Evolutionary conservation across 768 basidiomycete genomes (phyloP), one percentile per base, ranked within the genome.

Genomic region (Tylopilus rubrobrunneus): DNA sequence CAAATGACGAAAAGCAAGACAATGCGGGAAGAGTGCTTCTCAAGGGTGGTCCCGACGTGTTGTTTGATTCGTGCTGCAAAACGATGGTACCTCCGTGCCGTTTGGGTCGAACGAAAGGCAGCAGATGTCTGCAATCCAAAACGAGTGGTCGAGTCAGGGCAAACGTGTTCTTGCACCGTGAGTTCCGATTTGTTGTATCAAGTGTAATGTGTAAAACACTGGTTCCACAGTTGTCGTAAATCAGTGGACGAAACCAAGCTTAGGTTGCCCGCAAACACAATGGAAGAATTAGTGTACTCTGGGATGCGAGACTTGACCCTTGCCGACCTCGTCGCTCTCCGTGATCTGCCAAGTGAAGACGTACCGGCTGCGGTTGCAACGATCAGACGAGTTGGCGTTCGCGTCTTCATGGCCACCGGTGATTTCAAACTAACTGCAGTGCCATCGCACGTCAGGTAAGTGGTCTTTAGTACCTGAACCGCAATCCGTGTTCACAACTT

Each of bases 281-380:
- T 71, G 56, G 66, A 68, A 34, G 77, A 82, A 31, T 67, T 76
- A 19, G 73, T 72, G 62, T 74, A 63, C 56, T 66, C 51, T 52
- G 77, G 57, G 64, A 71, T 64, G 52, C 45, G 62, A 17, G 72
- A 69, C 29, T 69, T 82, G 55, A 76, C 71, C 5, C 72, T 83
- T 53, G 67, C 80, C 8, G 79, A 79, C 11, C 73, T 84, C 1
- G 72, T 78, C 17, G 81, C 76, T 19, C 74, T 84, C 55, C 74
- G 75, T 58, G 83, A 84, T 56, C 82, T 82, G 12, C 82, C 81
- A 19, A 75, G 82, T n/a, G 74, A 73, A 6, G 77, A 82, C 41
- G 76, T 76, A 5, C 68, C 73, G 1, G 68, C 64, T 5, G 77
- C 82, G 12, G 77, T 84, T 3, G 19, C 19, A 19, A 19, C 19